phyloP scores from a whole-genome alignment of 2,329 filamentous ascomycete genomes.

The Diplodia corticola region DNA sequence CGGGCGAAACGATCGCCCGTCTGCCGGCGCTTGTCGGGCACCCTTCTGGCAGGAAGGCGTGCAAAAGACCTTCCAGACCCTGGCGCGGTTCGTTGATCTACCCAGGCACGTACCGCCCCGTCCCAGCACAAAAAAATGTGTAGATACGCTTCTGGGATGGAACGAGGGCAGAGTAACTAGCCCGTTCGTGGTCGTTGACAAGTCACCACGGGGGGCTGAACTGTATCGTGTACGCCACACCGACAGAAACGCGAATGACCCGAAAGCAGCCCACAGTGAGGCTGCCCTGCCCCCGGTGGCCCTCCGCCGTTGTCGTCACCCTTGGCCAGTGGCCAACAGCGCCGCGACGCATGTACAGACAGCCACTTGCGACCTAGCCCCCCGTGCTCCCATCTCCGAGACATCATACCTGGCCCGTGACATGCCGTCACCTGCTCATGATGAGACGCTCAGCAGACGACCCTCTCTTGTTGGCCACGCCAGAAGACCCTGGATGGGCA shows the following conservation, averaged over 20 bases:
- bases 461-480: too few species aligned
- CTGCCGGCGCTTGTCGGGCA: background rate
- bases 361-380: too few species aligned
- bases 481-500: too few species aligned
- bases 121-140: background rate
- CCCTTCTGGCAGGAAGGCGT: background rate
- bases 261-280: background rate
- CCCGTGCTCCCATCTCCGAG: background rate
- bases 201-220: background rate
- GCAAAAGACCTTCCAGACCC: background rate
- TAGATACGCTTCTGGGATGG: background rate
- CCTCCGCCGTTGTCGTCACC: background rate
- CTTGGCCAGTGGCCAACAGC: background rate
- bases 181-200: background rate
- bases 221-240: background rate
- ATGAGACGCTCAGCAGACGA: conserved; percentile 2
- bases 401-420: conserved; percentile 2
- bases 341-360: background rate
- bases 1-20: background rate
- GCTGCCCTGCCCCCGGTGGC: too few species aligned
- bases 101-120: conserved; percentile 3
- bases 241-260: background rate
- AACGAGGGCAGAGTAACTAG: background rate
- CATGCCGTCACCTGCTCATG: background rate
- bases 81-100: conserved; percentile 8